These are phyloP conservation scores for Lentinula lateritia DNA, from an alignment of 768 basidiomycete species.

Conservation along the genomic window DNA sequence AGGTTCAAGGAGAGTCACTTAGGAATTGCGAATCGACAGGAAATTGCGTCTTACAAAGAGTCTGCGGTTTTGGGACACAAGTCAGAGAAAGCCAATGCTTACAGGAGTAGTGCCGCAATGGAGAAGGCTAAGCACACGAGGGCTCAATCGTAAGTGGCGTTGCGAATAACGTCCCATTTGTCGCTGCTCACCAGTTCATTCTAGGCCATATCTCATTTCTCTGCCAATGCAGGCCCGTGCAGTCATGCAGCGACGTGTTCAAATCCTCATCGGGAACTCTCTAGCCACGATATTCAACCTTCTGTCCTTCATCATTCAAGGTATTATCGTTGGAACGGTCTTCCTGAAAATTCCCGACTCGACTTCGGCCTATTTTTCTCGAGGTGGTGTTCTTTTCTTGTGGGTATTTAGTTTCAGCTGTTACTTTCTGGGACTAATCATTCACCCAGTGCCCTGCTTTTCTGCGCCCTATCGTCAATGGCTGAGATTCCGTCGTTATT, in stretches of 20 bases:
- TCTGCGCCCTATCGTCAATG: slow-evolving; percentile 54
- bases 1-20: slow-evolving; percentile 36
- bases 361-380: slow-evolving; percentile 65
- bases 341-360: slow-evolving; percentile 52
- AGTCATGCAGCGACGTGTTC: slow-evolving; percentile 38
- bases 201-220: slow-evolving; percentile 40
- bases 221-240: slow-evolving; percentile 39
- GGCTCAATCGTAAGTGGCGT: slow-evolving; percentile 15
- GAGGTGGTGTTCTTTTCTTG: slow-evolving; percentile 78
- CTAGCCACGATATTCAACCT: slow-evolving; percentile 30
- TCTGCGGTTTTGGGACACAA: slow-evolving; percentile 36
- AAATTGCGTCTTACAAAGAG: slow-evolving; percentile 38
- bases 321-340: slow-evolving; percentile 53
- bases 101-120: slow-evolving; percentile 38
- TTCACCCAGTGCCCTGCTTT: slow-evolving; percentile 43
- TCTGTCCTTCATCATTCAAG: slow-evolving; percentile 50
- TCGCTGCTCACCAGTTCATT: not conserved
- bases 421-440: not conserved
- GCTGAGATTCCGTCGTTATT: slow-evolving; percentile 58
- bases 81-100: slow-evolving; percentile 34
- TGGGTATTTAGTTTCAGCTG: slow-evolving; percentile 20
- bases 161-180: not conserved
- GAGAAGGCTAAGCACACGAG: slow-evolving; percentile 46
- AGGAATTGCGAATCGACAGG: slow-evolving; percentile 35
- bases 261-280: slow-evolving; percentile 37